Percentiles rank a stretch among this genome's conserved stretches.
These are phyloP conservation scores for Cryptococcus neoformans DNA, from an alignment of 1,284 basidiomycete genomes.

Conservation along the genomic window DNA sequence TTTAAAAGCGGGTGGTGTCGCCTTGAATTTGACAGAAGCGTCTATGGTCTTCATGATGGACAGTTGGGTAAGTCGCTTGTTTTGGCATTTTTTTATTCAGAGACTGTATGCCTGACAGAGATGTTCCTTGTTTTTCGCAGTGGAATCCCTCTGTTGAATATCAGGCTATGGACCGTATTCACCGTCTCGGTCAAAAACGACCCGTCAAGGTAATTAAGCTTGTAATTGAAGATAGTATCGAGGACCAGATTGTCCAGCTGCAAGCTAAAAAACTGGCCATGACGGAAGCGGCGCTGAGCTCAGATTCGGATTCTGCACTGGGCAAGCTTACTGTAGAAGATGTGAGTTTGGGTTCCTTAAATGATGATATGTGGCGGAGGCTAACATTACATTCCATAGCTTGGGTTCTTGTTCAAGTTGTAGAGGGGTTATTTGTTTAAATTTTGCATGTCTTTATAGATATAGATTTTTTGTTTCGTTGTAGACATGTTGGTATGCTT, in stretches of 20 bases:
- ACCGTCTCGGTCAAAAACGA: constrained; percentile 75
- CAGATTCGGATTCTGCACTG: constrained; percentile 60
- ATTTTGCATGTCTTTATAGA: not conserved
- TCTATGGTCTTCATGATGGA: constrained; percentile 74
- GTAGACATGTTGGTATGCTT: too few species aligned
- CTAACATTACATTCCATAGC: constrained; percentile 47
- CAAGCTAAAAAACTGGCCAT: constrained; percentile 63
- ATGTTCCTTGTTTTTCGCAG: constrained; percentile 30
- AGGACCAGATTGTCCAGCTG: constrained; percentile 66
- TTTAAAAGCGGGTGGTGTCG: constrained; percentile 94
- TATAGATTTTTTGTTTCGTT: too few species aligned
- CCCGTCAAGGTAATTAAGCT: constrained; percentile 92
- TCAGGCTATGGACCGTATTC: constrained; percentile 92
- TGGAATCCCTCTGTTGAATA: constrained; percentile 68
- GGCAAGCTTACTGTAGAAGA: constrained; percentile 84
- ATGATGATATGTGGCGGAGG: not conserved
- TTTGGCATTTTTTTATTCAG: not conserved
- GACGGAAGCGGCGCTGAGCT: constrained; percentile 38
- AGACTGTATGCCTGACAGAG: not conserved
- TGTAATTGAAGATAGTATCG: constrained; percentile 94
- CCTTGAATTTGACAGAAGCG: constrained; percentile 83
- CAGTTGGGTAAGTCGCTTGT: constrained; percentile 25
- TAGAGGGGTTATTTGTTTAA: constrained; percentile 11
- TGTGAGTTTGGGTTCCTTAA: constrained; percentile 55
- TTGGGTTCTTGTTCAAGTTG: constrained; percentile 73